Conservation (phyloP, 2,329 filamentous ascomycete species). For the Fusarium verrucosum region DNA sequence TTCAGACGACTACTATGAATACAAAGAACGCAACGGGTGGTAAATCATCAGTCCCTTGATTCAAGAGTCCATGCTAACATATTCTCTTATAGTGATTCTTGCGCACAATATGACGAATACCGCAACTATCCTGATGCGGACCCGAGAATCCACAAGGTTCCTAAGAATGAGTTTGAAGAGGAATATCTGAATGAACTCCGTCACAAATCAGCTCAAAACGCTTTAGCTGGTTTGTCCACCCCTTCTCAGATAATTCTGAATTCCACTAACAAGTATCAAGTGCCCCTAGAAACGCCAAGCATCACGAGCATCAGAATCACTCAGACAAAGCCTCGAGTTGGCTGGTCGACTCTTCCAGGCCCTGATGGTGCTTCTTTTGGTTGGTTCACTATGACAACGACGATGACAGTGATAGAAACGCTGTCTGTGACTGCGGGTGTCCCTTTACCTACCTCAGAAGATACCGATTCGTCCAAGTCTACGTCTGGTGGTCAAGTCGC, state of each 20-base stretch:
- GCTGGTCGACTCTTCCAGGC: background rate
- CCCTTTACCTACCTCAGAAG: background rate
- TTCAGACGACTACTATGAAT: background rate
- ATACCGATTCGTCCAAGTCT: background rate
- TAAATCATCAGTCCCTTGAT: background rate
- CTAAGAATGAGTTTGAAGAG: background rate
- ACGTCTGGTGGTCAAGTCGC: background rate
- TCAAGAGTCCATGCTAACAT: background rate
- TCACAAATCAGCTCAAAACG: background rate
- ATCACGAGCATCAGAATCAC: slow-evolving; percentile 1
- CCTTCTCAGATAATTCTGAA: background rate
- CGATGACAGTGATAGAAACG: background rate
- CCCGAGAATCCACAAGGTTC: no score
- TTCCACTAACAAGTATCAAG: background rate
- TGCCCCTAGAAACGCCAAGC: background rate
- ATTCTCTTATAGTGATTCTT: background rate
- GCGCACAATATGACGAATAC: background rate
- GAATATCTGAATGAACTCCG: background rate
- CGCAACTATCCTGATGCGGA: no score
- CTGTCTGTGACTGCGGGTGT: background rate
- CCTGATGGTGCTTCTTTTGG: background rate
- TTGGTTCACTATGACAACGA: background rate
- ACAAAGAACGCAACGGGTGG: background rate
- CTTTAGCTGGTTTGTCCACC: background rate
- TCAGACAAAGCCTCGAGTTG: background rate